These are phyloP conservation scores for Termitomyces sp. DNA, from an alignment of 768 basidiomycete genomes.

Conservation along the genomic window DNA sequence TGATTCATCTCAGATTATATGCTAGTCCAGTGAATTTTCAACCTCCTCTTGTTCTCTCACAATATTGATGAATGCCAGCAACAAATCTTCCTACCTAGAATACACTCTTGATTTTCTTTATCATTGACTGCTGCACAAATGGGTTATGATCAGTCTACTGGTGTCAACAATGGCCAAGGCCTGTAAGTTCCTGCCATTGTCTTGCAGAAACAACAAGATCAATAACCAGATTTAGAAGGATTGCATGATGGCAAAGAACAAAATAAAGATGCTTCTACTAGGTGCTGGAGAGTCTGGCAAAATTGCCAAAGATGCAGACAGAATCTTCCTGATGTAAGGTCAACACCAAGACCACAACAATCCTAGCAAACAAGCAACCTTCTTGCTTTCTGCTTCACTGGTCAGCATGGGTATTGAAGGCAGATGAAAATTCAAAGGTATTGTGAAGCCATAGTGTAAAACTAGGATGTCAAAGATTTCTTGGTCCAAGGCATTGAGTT, in stretches of 20 bases:
- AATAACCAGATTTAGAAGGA: slow-evolving; percentile 90
- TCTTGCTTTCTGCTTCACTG: background rate
- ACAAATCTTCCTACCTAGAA: background rate
- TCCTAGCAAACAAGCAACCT: background rate
- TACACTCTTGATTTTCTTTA: background rate
- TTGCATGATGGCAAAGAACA: slow-evolving; percentile 85
- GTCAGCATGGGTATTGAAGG: background rate
- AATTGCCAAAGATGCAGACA: slow-evolving; percentile 42
- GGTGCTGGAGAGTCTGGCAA: slow-evolving; percentile 98
- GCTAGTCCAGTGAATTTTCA: too few relatives aligned
- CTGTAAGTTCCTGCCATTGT: slow-evolving; percentile 45
- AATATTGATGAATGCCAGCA: too few relatives aligned
- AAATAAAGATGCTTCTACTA: slow-evolving; percentile 93
- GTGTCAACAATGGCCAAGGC: slow-evolving; percentile 79
- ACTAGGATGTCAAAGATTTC: background rate
- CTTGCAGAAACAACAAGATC: slow-evolving; percentile 77
- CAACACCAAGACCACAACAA: background rate
- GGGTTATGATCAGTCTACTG: slow-evolving; percentile 74
- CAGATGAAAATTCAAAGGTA: background rate
- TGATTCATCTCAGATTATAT: background rate
- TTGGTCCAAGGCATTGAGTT: background rate
- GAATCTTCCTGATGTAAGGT: background rate
- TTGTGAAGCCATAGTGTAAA: slow-evolving; percentile 4
- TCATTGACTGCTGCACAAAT: slow-evolving; percentile 28
- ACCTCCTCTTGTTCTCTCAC: background rate